Base-by-base conservation (phyloP, 1,284 basidiomycete species). In the Cryptococcus floricola region DNA sequence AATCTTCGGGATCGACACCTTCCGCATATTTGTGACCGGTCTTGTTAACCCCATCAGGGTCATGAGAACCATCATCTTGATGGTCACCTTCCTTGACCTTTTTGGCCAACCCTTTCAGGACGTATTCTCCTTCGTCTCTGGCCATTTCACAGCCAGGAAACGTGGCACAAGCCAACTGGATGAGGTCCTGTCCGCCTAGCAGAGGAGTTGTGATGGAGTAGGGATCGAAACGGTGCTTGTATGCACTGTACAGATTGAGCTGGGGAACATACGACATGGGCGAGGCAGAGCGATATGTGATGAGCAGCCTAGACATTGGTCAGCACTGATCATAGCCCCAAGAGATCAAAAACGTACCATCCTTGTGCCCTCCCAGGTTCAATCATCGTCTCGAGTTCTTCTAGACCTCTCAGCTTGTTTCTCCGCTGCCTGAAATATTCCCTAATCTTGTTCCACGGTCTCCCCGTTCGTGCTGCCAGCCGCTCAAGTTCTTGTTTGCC, bases 401-500 rank as follows among this genome's bases (percentile, higher is more conserved):
- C 67, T 34, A 75, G 45, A 0, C 73, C 73, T 48, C 73, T 62
- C 49, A 73, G 53, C 64, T 75, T 74, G 57, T 74, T 73, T 44
- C 73, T 50, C 34, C 73, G 46, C 48, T 75, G 73, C 47, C 73
- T 53, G 47, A 75, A 75, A 59, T 75, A 75, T 58, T 75, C 71
- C 23, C 71, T 49, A 45, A 75, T 70, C 58, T 71, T 74, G 42
- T 58, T 67, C 69, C 68, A 74, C 4, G 66, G 64, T 55, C 73
- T 37, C 1, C 71, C 73, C 5, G 73, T 75, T 37, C 59, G 58
- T 50, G 67, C 65, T 1, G 70, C 68, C 41, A 75, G 53, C 44
- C 57, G 49, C 38, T 70, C 67, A 18, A 69, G 56, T 4, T 75
- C 69, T 48, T 52, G 55, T 45, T 64, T 69, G n/a, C 62, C 57